Base-by-base conservation (phyloP, 495 filamentous ascomycete genomes). In the Penicillium simplicissimum region DNA sequence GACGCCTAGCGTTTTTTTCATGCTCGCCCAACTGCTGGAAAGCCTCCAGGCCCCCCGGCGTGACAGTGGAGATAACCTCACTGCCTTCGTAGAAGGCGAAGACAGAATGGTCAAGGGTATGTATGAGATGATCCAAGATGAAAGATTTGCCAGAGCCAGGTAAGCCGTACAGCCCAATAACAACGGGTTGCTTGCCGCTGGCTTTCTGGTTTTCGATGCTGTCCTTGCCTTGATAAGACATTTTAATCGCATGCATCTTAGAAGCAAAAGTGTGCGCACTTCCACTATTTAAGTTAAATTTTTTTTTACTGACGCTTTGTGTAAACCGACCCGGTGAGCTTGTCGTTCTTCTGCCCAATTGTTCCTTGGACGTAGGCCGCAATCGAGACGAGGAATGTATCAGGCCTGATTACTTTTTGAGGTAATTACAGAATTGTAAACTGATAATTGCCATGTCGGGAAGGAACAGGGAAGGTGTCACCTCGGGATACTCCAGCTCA, bases 91-190 rank as follows among this genome's bases (percentile, higher is more conserved):
- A 83, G 65, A 82, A 84, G 0, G 47, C 40, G 61, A 86, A 87
- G 15, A 68, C 19, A 38, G 36, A 38, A 38, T 15, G 36, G 14
- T 75, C 57, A 47, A 71, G 23, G 25, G 63, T 69, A 23, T 84
- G 71, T 65, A 76, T 70, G 14, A 90, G 66, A 35, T 79, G 59
- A 2, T 74, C 52, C 25, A 87, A 61, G 11, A 88, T 58, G 59
- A 63, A 77, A 6, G 82, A 76, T 69, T 89, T 90, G 14, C 87
- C 86, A 28, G 67, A 81, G n/a, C 86, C 87, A 8, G 87, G 76
- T 56, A 89, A 13, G 25, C 85, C 87, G 64, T 88, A 89, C 10
- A 89, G 47, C 19, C 87, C 86, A 17, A 89, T 68, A 25, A 89
- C 69, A 25, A 71, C 66, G 8, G 36, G 36, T 38, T 38, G 36